Conservation (phyloP, 2,329 filamentous ascomycete genomes). For the Clonostachys solani region DNA sequence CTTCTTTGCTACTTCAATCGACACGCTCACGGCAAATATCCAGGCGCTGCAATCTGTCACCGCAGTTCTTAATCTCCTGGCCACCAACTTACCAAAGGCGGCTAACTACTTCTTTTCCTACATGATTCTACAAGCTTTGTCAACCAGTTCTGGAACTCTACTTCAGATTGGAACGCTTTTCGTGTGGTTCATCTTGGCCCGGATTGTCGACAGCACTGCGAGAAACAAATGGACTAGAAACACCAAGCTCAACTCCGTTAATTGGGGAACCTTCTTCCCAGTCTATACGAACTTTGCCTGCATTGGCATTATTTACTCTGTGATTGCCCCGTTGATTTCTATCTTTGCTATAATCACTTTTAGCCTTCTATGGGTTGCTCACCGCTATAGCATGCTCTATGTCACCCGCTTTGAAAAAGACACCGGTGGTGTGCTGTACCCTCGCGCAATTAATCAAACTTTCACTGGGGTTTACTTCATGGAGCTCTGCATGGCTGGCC, state of each 20-base stretch:
- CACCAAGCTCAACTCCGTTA: constrained; percentile 69
- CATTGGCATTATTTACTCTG: constrained; percentile 83
- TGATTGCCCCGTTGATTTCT: constrained; percentile 86
- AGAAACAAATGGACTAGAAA: constrained; percentile 82
- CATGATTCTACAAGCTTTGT: constrained; percentile 91
- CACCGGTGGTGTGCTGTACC: constrained; percentile 89
- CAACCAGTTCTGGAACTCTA: constrained; percentile 83
- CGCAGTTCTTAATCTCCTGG: constrained; percentile 68
- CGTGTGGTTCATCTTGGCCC: constrained; percentile 77
- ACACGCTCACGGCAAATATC: constrained; percentile 53
- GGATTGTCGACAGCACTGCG: constrained; percentile 77
- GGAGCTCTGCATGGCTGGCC: constrained; percentile 82
- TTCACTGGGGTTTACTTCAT: constrained; percentile 95
- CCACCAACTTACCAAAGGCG: constrained; percentile 75
- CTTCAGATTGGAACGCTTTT: constrained; percentile 77
- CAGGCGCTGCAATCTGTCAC: constrained; percentile 46
- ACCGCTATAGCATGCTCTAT: constrained; percentile 96
- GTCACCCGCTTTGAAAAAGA: constrained; percentile 87
- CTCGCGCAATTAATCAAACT: constrained; percentile 88
- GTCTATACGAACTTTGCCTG: constrained; percentile 96
- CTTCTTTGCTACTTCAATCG: constrained; percentile 61
- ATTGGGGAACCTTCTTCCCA: constrained; percentile 93
- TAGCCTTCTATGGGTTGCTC: constrained; percentile 84
- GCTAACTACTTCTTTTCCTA: constrained; percentile 99
- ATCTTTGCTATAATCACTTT: constrained; percentile 94